Evolutionary conservation across 2,329 filamentous ascomycete genomes (phyloP), one percentile per base, ranked within the genome.

Genomic region (Claviceps sp.): DNA sequence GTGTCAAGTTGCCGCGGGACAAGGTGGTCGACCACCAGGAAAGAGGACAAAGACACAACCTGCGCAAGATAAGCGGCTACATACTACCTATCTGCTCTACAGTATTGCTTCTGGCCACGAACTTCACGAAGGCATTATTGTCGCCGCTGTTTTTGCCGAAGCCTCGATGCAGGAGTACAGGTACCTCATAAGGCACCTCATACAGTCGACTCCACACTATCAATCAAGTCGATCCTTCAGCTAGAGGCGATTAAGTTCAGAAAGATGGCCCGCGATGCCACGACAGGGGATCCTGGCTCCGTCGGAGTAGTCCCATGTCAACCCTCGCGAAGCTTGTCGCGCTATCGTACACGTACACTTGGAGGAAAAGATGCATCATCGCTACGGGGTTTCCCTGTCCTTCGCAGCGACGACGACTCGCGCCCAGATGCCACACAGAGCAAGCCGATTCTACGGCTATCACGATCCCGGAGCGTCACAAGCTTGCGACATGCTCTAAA

Each of bases 281-380:
- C 43, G 54, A 46, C 47, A 24, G 41, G 42, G 47, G 46, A 38
- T 38, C 37, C 37, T 22, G 52, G 47, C 22, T 52, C 50, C n/a
- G 40, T 53, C 47, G 53, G 54, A 34, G 19, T 52, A 47, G 48
- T 57, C 56, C 52, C 57, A 52, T 55, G 54, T 52, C 59, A 59
- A 19, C 59, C 57, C 8, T 55, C 50, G 42, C 52, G 55, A n/a
- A 48, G 58, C 16, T 53, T 58, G 10, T 68, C 68, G 4, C 62
- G 64, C 43, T 67, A 64, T 51, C 65, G 62, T 51, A 59, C 50
- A 37, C 59, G 62, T 52, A 59, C 50, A 37, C 59, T 68, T 22
- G 61, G 65, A 5, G 66, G 65, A 34, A 68, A 67, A 48, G 68
- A 65, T 56, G 57, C 67, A 10, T 66, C 65, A 22, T 62, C 64